Percentiles rank a stretch among this genome's conserved stretches.
phyloP scores from a whole-genome alignment of 805 yeast species.

The Pichia nakasei region DNA sequence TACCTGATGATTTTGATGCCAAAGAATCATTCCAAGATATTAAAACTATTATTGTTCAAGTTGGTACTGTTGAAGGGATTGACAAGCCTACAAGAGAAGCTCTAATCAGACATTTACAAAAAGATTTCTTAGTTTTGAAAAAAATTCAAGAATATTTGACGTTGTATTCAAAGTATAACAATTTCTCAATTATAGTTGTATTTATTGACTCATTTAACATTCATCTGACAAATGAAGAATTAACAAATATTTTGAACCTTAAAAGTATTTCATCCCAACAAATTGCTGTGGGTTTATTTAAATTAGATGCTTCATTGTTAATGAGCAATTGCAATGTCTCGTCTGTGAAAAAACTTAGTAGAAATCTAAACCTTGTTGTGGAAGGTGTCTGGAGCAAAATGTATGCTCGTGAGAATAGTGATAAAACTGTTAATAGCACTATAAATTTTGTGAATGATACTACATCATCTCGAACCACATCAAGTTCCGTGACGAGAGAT shows the following conservation, averaged over 20 bases:
- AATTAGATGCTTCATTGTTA: background rate
- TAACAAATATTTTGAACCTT: conserved; percentile 5
- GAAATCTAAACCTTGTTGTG: background rate
- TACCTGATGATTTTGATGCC: conserved; percentile 33
- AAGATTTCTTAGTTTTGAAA: conserved; percentile 7
- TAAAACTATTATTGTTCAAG: conserved; percentile 41
- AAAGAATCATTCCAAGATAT: conserved; percentile 31
- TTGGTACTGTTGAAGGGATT: conserved; percentile 31
- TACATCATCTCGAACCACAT: background rate
- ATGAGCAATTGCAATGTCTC: background rate
- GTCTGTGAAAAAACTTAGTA: background rate
- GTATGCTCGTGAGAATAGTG: background rate
- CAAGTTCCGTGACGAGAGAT: background rate
- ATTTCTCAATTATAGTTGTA: conserved; percentile 9
- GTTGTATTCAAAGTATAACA: background rate
- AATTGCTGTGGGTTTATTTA: conserved; percentile 7
- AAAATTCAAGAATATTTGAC: conserved; percentile 6
- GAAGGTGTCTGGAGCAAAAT: conserved; percentile 3
- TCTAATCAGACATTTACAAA: conserved; percentile 1
- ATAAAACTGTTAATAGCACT: background rate
- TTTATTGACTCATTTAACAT: conserved; percentile 7
- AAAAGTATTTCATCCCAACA: background rate
- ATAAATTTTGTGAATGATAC: background rate
- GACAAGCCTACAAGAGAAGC: background rate
- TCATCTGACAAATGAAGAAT: background rate